These are phyloP conservation scores for Adansonia rubrostipa DNA, from an alignment of 441 rosid genomes.

Conservation along the genomic window DNA sequence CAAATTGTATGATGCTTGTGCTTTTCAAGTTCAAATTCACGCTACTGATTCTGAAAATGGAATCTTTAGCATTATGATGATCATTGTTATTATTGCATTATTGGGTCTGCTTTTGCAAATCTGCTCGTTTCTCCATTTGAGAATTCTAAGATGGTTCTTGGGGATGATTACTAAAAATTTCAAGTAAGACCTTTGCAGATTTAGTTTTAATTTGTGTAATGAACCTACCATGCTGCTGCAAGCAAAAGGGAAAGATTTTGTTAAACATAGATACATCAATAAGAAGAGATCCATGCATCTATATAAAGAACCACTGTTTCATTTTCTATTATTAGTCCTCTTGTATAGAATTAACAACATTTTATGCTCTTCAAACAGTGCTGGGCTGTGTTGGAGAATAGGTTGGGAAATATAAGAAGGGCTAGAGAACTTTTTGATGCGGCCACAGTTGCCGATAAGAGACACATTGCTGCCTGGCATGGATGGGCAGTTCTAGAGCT, in stretches of 20 bases:
- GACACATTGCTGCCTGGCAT: constrained; percentile 94
- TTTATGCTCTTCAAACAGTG: constrained; percentile 62
- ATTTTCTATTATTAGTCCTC: constrained; percentile 7
- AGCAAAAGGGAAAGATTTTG: neutral
- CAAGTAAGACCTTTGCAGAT: neutral
- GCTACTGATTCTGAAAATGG: neutral
- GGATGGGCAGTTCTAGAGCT: constrained; percentile 98
- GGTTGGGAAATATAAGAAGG: constrained; percentile 74
- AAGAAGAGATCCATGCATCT: neutral
- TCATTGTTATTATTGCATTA: neutral
- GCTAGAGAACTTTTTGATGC: constrained; percentile 96
- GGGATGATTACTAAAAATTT: neutral
- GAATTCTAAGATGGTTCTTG: neutral
- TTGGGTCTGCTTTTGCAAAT: constrained; percentile 4
- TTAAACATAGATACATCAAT: neutral
- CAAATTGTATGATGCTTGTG: neutral
- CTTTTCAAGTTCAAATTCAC: constrained; percentile 1
- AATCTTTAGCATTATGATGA: neutral
- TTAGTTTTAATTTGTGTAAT: neutral
- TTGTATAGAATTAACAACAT: constrained; percentile 21
- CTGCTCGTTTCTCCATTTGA: neutral
- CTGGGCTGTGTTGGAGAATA: constrained; percentile 95
- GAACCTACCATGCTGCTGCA: neutral
- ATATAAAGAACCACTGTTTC: neutral
- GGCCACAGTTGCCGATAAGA: constrained; percentile 91